Conservation (phyloP, 2,329 filamentous ascomycete species). For the Cladosporium sphaerospermum region DNA sequence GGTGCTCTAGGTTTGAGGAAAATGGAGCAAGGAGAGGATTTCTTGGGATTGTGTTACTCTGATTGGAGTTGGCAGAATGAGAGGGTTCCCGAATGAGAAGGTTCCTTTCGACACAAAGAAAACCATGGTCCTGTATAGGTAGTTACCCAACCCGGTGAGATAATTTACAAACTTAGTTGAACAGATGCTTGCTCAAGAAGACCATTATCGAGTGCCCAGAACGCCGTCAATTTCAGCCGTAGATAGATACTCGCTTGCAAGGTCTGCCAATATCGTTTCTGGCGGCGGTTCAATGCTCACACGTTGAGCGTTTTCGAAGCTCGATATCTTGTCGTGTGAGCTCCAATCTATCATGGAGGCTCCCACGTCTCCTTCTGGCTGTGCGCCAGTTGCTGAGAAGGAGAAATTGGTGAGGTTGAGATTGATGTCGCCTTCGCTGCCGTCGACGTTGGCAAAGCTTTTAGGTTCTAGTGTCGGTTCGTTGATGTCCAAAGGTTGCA, state of each 20-base stretch:
- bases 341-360: conserved; percentile 1
- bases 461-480: background rate
- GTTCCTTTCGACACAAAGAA: too few relatives aligned
- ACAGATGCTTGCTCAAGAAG: too few relatives aligned
- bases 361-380: background rate
- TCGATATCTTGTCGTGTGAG: conserved; percentile 17
- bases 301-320: conserved; percentile 14
- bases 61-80: too few relatives aligned
- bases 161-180: too few relatives aligned
- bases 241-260: conserved; percentile 5
- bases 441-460: too few relatives aligned
- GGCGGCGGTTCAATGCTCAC: background rate
- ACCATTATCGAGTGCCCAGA: background rate
- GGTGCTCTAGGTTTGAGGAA: too few relatives aligned
- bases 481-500: background rate
- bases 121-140: too few relatives aligned
- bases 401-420: conserved; percentile 1
- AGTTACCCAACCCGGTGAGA: too few relatives aligned
- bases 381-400: conserved; percentile 1
- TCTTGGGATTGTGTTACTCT: too few relatives aligned
- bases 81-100: too few relatives aligned
- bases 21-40: too few relatives aligned
- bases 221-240: conserved; percentile 4
- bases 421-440: background rate
- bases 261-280: background rate